Percentiles rank a stretch among this genome's conserved stretches.
Conservation (phyloP, 2,329 filamentous ascomycete genomes). For the Fusarium praegraminearum region DNA sequence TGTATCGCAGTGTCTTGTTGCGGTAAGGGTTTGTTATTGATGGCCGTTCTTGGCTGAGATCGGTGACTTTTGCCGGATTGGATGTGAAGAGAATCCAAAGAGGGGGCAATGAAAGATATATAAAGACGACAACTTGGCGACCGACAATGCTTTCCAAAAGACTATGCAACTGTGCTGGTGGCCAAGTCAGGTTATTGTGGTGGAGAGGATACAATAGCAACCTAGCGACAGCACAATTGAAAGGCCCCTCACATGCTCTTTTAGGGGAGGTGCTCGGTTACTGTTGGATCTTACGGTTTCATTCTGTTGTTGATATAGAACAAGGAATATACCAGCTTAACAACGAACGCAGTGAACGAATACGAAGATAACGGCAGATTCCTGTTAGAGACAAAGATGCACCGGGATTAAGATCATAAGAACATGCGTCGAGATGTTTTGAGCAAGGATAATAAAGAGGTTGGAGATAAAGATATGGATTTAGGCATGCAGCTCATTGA, state of each 20-base stretch:
- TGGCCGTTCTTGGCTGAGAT: slow-evolving; percentile 22
- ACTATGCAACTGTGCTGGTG: slow-evolving; percentile 19
- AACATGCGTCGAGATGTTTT: neutral
- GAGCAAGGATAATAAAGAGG: slow-evolving; percentile 22
- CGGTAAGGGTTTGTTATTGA: slow-evolving; percentile 26
- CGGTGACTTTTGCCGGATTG: slow-evolving; percentile 30
- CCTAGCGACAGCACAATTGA: neutral
- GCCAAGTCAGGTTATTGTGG: slow-evolving; percentile 4
- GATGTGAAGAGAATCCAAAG: slow-evolving; percentile 1
- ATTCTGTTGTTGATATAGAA: neutral
- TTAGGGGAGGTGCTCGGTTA: slow-evolving; percentile 19
- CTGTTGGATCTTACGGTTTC: neutral
- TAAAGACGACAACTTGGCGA: neutral
- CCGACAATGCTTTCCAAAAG: neutral
- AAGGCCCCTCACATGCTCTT: slow-evolving; percentile 4
- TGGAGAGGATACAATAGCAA: neutral
- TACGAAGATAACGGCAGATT: neutral
- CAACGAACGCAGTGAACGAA: neutral
- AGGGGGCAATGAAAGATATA: neutral
- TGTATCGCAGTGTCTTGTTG: slow-evolving; percentile 27
- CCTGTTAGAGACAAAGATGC: neutral
- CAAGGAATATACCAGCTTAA: neutral
- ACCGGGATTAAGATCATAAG: neutral
- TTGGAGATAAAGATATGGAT: slow-evolving; percentile 18
- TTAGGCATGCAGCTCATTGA: slow-evolving; percentile 2